Conservation (phyloP, 2,329 filamentous ascomycete species). For the Mycogone perniciosa region DNA sequence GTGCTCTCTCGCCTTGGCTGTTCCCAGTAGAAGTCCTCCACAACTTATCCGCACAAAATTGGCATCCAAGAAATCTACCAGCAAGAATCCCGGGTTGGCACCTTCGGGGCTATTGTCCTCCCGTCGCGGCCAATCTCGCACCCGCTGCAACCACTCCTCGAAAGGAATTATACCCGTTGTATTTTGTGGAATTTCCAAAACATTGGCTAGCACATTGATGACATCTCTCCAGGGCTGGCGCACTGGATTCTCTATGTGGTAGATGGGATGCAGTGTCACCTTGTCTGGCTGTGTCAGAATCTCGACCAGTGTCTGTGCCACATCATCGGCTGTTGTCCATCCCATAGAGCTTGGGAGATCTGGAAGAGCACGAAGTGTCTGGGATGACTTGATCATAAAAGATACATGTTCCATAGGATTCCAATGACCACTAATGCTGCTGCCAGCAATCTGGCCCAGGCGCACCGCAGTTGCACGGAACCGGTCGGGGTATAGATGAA, state of each 20-base stretch:
- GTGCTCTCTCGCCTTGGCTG: conserved; percentile 11
- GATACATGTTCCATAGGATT: conserved; percentile 46
- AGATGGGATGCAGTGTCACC: conserved; percentile 11
- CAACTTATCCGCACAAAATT: conserved; percentile 15
- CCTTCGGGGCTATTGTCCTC: background rate
- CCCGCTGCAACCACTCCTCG: conserved; percentile 9
- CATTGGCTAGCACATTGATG: conserved; percentile 9
- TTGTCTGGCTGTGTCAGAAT: conserved; percentile 1
- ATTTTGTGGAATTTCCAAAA: conserved; percentile 4
- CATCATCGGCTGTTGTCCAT: conserved; percentile 41
- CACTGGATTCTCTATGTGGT: conserved; percentile 20
- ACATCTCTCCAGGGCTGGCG: conserved; percentile 17
- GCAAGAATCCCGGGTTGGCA: conserved; percentile 8
- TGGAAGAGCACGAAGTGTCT: conserved; percentile 38
- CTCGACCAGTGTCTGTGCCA: conserved; percentile 14
- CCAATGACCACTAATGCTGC: conserved; percentile 44
- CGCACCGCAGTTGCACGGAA: conserved; percentile 42
- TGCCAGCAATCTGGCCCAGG: conserved; percentile 48
- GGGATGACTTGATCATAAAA: conserved; percentile 44
- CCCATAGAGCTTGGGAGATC: conserved; percentile 33
- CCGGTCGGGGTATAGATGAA: conserved; percentile 33
- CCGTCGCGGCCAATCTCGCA: background rate
- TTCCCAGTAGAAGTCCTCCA: conserved; percentile 13
- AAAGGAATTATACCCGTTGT: conserved; percentile 7
- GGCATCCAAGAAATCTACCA: conserved; percentile 13